Evolutionary conservation across 495 filamentous ascomycete genomes (phyloP).

Genomic region (Hyaloscypha finlandica): DNA sequence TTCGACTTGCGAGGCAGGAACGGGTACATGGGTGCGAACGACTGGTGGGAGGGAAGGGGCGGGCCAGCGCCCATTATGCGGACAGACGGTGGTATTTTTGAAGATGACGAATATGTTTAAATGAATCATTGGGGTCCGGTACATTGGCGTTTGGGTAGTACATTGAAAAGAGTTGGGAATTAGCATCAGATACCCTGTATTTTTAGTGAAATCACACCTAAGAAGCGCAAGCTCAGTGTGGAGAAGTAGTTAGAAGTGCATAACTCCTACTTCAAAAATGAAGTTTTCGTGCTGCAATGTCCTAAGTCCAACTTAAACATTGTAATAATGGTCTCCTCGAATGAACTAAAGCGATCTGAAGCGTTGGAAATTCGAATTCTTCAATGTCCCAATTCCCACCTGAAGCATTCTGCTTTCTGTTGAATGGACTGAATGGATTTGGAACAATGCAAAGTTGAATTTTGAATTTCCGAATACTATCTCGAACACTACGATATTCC

Average conservation of each 20-base stretch:
- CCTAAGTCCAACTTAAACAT: neutral
- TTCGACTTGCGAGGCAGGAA: neutral
- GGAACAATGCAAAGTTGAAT: too few relatives aligned
- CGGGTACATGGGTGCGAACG: neutral
- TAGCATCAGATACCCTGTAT: neutral
- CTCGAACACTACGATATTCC: too few relatives aligned
- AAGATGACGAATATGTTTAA: constrained; percentile 22
- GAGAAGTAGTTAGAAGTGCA: neutral
- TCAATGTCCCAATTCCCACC: neutral
- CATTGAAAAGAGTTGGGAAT: neutral
- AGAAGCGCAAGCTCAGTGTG: neutral
- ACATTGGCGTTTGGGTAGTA: constrained; percentile 8
- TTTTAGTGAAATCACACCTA: neutral
- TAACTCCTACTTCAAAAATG: neutral
- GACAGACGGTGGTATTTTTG: constrained; percentile 2
- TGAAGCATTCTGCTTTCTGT: too few relatives aligned
- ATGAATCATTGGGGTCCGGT: constrained; percentile 7
- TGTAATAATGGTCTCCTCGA: neutral
- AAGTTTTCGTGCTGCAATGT: neutral
- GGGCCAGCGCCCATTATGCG: constrained; percentile 14
- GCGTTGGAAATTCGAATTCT: neutral
- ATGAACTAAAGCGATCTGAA: too few relatives aligned
- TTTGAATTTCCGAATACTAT: too few relatives aligned
- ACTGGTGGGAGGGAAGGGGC: constrained; percentile 25
- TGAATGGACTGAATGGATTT: too few relatives aligned